Conservation (phyloP, 2,329 filamentous ascomycete genomes). For the Penicillium sp. region DNA sequence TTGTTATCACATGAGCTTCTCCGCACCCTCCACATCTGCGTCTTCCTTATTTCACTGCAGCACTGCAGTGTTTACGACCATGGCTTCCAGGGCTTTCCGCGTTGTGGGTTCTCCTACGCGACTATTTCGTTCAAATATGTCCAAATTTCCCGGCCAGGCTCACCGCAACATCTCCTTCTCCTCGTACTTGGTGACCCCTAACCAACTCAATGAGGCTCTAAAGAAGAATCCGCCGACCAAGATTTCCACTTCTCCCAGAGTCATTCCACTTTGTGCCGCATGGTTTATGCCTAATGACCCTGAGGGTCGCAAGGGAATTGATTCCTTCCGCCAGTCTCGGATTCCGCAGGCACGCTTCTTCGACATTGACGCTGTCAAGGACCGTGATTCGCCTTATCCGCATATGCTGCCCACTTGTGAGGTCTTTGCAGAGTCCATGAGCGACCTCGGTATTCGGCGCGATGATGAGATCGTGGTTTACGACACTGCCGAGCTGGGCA, state of each 20-base stretch:
- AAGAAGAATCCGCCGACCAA: slow-evolving; percentile 74
- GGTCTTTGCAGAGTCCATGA: slow-evolving; percentile 82
- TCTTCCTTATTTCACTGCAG: slow-evolving; percentile 29
- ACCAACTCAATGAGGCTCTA: slow-evolving; percentile 74
- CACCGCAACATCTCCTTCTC: slow-evolving; percentile 55
- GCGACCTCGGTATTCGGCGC: slow-evolving; percentile 74
- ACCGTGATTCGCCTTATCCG: slow-evolving; percentile 81
- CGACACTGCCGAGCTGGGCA: slow-evolving; percentile 82
- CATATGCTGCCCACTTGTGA: slow-evolving; percentile 89
- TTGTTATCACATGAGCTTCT: slow-evolving; percentile 22
- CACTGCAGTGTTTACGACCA: slow-evolving; percentile 15
- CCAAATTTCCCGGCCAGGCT: slow-evolving; percentile 30
- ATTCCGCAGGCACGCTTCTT: slow-evolving; percentile 94
- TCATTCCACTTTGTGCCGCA: slow-evolving; percentile 83
- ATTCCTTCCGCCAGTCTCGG: slow-evolving; percentile 74
- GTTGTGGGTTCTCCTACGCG: slow-evolving; percentile 23
- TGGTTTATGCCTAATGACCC: slow-evolving; percentile 96
- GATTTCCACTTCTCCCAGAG: slow-evolving; percentile 74
- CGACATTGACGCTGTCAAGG: slow-evolving; percentile 86
- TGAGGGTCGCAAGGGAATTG: slow-evolving; percentile 66
- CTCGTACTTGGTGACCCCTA: slow-evolving; percentile 80
- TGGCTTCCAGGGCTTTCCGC: slow-evolving; percentile 37
- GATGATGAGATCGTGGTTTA: slow-evolving; percentile 94
- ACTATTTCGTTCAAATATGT: slow-evolving; percentile 27
- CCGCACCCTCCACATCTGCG: slow-evolving; percentile 15